phyloP scores from a whole-genome alignment of 2,329 filamentous ascomycete species.

The Helotiales sp. region DNA sequence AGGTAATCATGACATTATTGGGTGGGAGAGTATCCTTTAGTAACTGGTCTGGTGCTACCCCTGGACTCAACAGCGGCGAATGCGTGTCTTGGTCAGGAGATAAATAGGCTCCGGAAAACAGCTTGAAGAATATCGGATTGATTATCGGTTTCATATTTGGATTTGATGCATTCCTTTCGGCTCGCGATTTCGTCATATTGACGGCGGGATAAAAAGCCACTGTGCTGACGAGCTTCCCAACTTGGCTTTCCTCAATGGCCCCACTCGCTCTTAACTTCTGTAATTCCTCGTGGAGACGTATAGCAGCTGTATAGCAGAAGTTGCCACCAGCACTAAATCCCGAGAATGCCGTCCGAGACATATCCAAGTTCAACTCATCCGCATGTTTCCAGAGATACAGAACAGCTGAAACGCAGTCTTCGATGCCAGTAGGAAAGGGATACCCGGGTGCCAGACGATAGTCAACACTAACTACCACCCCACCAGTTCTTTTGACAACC shows the following conservation, averaged over 20 bases:
- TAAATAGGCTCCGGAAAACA: conserved; percentile 30
- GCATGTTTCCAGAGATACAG: conserved; percentile 44
- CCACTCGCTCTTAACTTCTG: neutral
- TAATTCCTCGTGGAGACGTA: conserved; percentile 24
- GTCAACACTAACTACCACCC: conserved; percentile 63
- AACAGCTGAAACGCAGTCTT: conserved; percentile 56
- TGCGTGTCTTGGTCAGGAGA: conserved; percentile 20
- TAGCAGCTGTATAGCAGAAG: conserved; percentile 25
- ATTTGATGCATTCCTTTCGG: conserved; percentile 22
- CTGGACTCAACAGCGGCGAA: conserved; percentile 28
- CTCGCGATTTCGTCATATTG: conserved; percentile 22
- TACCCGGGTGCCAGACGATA: conserved; percentile 67
- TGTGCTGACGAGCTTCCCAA: conserved; percentile 21
- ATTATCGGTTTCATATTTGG: conserved; percentile 22
- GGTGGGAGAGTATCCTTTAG: conserved; percentile 30
- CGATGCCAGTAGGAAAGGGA: conserved; percentile 65
- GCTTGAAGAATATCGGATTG: conserved; percentile 8
- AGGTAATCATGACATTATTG: conserved; percentile 33
- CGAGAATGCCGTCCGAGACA: conserved; percentile 47
- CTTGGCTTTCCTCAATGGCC: neutral
- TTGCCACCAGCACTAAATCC: conserved; percentile 53
- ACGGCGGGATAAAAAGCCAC: conserved; percentile 28
- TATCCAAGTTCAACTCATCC: conserved; percentile 27
- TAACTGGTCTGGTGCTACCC: conserved; percentile 28
- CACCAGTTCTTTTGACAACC: conserved; percentile 53